Conservation (phyloP, 2,329 filamentous ascomycete genomes). For the Sporothrix mexicana region DNA sequence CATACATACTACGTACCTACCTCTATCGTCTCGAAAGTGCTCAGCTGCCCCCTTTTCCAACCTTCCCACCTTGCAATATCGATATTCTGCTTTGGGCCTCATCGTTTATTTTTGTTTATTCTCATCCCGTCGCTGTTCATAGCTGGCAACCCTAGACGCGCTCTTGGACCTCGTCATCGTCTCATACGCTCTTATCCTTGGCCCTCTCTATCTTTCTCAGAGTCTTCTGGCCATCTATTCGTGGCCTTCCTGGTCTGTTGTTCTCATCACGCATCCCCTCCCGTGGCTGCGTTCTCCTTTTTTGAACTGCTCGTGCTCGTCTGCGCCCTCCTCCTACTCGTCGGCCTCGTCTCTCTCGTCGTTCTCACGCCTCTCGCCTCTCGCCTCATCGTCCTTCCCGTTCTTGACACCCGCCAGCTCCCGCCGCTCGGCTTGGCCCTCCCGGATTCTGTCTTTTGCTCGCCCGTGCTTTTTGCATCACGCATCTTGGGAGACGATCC, state of each 20-base stretch:
- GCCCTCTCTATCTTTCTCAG: not conserved
- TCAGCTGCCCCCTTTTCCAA: constrained; percentile 33
- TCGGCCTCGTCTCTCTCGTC: constrained; percentile 1
- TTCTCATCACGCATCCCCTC: constrained; percentile 20
- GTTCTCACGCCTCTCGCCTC: constrained; percentile 13
- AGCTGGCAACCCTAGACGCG: constrained; percentile 4
- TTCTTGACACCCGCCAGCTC: constrained; percentile 13
- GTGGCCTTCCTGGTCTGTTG: not conserved
- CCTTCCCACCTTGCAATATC: constrained; percentile 17
- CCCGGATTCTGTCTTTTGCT: constrained; percentile 39
- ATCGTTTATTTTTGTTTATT: constrained; percentile 23
- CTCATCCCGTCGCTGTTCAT: constrained; percentile 23
- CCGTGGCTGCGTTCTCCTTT: not conserved
- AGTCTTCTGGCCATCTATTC: not conserved
- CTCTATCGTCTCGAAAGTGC: constrained; percentile 33
- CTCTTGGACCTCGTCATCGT: not conserved
- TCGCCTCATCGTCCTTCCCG: constrained; percentile 5
- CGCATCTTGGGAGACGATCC: constrained; percentile 17
- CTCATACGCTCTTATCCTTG: constrained; percentile 3
- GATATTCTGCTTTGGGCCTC: constrained; percentile 26
- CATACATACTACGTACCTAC: constrained; percentile 4
- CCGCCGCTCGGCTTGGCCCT: constrained; percentile 38
- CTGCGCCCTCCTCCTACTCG: not conserved
- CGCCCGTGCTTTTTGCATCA: constrained; percentile 42
- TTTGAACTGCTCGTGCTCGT: not conserved